Base-by-base conservation (phyloP, 768 basidiomycete genomes). In the Sarcodon sp. region DNA sequence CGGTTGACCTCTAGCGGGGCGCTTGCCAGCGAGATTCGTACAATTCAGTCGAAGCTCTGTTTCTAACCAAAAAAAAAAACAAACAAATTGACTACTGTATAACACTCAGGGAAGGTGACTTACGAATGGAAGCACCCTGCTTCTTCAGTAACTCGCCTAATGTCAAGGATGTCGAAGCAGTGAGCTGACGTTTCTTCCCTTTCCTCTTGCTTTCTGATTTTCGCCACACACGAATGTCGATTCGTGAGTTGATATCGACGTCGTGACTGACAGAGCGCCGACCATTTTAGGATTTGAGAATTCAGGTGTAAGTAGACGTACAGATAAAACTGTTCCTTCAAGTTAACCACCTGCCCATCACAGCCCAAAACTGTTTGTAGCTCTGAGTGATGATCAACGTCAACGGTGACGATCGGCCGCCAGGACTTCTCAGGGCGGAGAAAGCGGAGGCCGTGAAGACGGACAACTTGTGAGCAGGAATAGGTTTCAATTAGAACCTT, bases 331-430 rank as follows among this genome's bases (percentile, higher is more conserved):
- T 59, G 61, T 1, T 71, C 66, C 51, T 77, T 80, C 44, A 77
- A 62, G 55, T 86, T 85, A 0, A 80, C 73, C 49, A 79, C 82
- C 56, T 84, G 81, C 0, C 84, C 84, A 48, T 87, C 82, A 15
- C 66, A 66, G 0, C 83, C 84, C 2, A 87, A 72, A 16, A 66
- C 61, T 7, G 75, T 66, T 55, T 86, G 83, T 49, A 77, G 69
- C 5, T 45, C 49, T n/a, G 71, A 64, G 27, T 74, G 70, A 33
- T 72, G 68, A 5, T 72, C 68, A 48, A 75, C 77, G 9, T 80
- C 63, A 4, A 86, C 58, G 0, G 72, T 69, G 45, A 87, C 64
- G 35, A 85, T 76, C 1, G 84, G 81, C 18, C 80, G 60, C 83
- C 83, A 85, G 32, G 74, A 69, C 55, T 70, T 80, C 49, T 80